Conservation (phyloP, 1,139 yeast species). For the Saccharomyces uvarum region DNA sequence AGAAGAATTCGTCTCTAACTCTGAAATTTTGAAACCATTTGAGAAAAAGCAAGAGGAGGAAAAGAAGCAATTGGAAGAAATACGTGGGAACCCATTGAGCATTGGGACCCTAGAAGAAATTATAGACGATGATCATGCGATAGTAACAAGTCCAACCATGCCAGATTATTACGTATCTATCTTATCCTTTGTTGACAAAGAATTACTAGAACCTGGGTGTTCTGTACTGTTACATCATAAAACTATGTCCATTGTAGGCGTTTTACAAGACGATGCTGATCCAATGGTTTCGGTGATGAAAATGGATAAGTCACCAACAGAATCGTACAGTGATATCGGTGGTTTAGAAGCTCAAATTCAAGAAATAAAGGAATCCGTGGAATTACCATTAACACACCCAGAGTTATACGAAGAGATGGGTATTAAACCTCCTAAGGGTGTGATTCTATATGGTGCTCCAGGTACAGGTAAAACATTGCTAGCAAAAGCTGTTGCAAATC, state of each 20-base stretch:
- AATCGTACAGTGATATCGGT: conserved; percentile 94
- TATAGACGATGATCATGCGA: conserved; percentile 97
- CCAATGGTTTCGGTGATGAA: conserved; percentile 98
- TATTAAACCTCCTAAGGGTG: conserved; percentile 98
- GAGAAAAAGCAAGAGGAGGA: conserved; percentile 97
- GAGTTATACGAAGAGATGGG: conserved; percentile 99
- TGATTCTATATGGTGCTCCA: conserved; percentile 95
- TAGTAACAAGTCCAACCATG: conserved; percentile 91
- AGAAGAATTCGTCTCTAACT: conserved; percentile 92
- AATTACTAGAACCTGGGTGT: conserved; percentile 94
- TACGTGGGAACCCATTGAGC: conserved; percentile 94
- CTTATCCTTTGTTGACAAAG: conserved; percentile 95
- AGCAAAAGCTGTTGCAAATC: conserved; percentile 98
- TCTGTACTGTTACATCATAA: conserved; percentile 92
- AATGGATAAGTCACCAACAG: conserved; percentile 94
- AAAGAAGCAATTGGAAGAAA: conserved; percentile 86
- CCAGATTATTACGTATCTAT: conserved; percentile 96
- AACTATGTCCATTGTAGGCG: conserved; percentile 91
- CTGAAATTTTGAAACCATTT: conserved; percentile 90
- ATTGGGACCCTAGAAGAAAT: conserved; percentile 95
- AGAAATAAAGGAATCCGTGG: conserved; percentile 97
- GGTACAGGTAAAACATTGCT: conserved; percentile 97
- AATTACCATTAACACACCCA: conserved; percentile 93
- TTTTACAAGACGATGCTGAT: conserved; percentile 91
- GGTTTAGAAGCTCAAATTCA: conserved; percentile 94